Evolutionary conservation across 2,329 filamentous ascomycete genomes (phyloP), one percentile per base, ranked within the genome.

Genomic region (Aureobasidium leucospermi): DNA sequence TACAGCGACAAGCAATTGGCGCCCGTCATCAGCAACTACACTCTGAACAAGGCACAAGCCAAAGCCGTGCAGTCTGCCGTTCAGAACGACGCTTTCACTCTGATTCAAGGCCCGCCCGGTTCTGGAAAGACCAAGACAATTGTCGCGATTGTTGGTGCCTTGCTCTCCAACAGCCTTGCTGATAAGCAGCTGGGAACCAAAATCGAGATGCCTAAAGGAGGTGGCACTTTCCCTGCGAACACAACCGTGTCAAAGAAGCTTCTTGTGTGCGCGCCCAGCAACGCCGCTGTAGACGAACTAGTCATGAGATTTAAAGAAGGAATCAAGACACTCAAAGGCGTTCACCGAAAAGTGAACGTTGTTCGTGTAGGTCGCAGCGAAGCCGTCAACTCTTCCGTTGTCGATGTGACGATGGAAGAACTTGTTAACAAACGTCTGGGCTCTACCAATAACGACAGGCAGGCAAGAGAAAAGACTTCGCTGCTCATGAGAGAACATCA

Each of bases 41-140:
- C 84, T 23, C 83, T 99, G 60, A 99, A 99, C 70, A 79, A 80
- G 43, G 94, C 91, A 6, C 94, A 99, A 70, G 90, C 93, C 3
- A 89, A 89, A 72, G 94, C 94, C 7, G 90, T 99, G 62, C 84
- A 94, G 64, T 95, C 93, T 57, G 93, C 92, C 11, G 83, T 92
- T 60, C 92, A 96, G 68, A 99, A 99, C 66, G 94, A 97, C 73
- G 95, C 90, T 0, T 99, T 99, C 69, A 97, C 94, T 3, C 78
- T 99, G 62, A 91, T 99, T 66, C 94, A 99, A 75, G 94, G 88
- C 59, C 94, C 94, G 53, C 94, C 94, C 1, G 94, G 94, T 72
- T 96, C 94, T 4, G 94, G 93, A 69, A 99, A 99, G 76, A 99
- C 94, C 0, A 99, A 99, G 73, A 99, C 94, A 0, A 99, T 99